Percentiles rank a stretch among this genome's conserved stretches.
phyloP scores from a whole-genome alignment of 73 alveolate genomes.

The Strombidium stylifer region DNA sequence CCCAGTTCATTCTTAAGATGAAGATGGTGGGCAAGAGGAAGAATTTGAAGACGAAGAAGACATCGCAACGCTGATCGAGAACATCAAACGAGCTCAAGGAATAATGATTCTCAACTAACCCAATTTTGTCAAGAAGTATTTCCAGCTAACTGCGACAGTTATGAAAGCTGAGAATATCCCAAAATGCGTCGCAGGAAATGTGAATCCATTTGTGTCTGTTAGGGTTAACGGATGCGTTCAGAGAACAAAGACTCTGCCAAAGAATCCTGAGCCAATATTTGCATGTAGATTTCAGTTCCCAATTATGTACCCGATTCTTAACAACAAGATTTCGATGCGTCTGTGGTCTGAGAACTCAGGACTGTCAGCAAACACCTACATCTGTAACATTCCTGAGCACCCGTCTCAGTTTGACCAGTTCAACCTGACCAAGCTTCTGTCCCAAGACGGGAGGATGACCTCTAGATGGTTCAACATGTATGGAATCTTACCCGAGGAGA shows the following conservation, averaged over 20 bases:
- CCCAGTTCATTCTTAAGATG: slow-evolving; percentile 91
- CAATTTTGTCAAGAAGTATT: slow-evolving; percentile 58
- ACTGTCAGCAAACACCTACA: slow-evolving; percentile 71
- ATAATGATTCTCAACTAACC: slow-evolving; percentile 57
- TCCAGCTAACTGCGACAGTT: slow-evolving; percentile 74
- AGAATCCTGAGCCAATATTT: slow-evolving; percentile 67
- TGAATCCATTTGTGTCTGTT: slow-evolving; percentile 71
- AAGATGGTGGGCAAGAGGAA: too few relatives aligned
- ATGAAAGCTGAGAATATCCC: slow-evolving; percentile 87
- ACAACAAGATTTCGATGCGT: slow-evolving; percentile 86
- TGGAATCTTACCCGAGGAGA: slow-evolving; percentile 78
- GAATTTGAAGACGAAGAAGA: slow-evolving; percentile 81
- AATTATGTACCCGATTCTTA: slow-evolving; percentile 72
- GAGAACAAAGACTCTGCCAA: slow-evolving; percentile 68
- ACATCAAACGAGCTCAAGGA: slow-evolving; percentile 52
- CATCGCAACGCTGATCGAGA: too few relatives aligned
- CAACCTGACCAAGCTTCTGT: slow-evolving; percentile 72
- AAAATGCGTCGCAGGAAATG: slow-evolving; percentile 33
- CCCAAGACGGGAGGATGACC: slow-evolving; percentile 87
- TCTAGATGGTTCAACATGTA: slow-evolving; percentile 83
- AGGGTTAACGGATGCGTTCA: slow-evolving; percentile 73
- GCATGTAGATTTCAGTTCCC: slow-evolving; percentile 79
- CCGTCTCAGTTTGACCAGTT: slow-evolving; percentile 82
- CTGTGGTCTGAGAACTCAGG: slow-evolving; percentile 65
- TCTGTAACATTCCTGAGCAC: slow-evolving; percentile 90